Evolutionary conservation across 2,329 filamentous ascomycete species (phyloP), one percentile per base, ranked within the genome.

Genomic region (Fusarium sp.): DNA sequence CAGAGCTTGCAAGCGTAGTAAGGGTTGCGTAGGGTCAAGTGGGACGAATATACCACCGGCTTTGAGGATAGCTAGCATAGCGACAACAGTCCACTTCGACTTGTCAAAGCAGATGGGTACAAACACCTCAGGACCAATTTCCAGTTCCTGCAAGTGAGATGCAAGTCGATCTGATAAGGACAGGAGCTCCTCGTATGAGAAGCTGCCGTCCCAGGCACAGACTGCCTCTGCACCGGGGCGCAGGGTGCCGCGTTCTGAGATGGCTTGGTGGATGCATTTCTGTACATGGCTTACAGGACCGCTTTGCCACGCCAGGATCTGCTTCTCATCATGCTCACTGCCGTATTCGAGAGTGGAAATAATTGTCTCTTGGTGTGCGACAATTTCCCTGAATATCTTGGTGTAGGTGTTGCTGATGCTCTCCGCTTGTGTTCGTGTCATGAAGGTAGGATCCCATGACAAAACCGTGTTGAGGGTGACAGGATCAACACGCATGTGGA

Each of bases 341-440:
- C 86, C 85, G 8, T 80, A 77, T 69, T 83, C 78, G 43, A 85
- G 74, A 17, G 82, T 70, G 40, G 77, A 80, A 40, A 85, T 71
- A 5, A 76, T 74, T 30, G 73, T 77, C 28, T 80, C 76, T 1
- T 80, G 80, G 11, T 73, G 66, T 7, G 76, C 75, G 23, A 83
- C 51, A 0, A 84, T 78, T 17, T 80, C 76, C 19, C 77, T 73
- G 34, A 88, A 77, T 3, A 85, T 80, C 56, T 81, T 80, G 24
- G 82, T 81, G 48, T 86, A 86, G 0, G 83, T 83, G 63, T 78
- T 80, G 12, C 80, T 81, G 7, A 88, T 72, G 45, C 81, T 82
- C n/a, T 74, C 71, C 0, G 81, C 80, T 54, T 84, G 83, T 2
- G 74, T 66, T 7, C 77, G 69, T 3, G 77, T 76, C 28, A 83